These are phyloP conservation scores for Fraxinus xanthoxyloides DNA, from an alignment of 305 asterid genomes.

Conservation along the genomic window DNA sequence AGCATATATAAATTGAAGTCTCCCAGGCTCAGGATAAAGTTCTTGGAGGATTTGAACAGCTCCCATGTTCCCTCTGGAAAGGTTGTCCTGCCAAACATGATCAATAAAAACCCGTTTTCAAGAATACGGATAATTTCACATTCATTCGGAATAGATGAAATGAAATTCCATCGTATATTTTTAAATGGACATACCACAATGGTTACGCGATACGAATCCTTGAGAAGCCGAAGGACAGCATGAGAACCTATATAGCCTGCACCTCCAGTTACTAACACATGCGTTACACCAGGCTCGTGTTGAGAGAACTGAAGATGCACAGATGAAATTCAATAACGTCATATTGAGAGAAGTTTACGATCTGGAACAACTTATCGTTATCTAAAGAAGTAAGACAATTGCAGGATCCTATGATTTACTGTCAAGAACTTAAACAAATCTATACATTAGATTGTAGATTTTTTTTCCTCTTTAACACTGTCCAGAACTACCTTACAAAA, in stretches of 20 bases:
- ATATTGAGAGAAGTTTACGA: not conserved
- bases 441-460: not conserved
- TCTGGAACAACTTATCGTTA: not conserved
- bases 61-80: constrained; percentile 90
- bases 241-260: constrained; percentile 94
- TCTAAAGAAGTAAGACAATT: not conserved
- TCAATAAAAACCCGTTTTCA: not conserved
- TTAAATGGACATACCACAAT: constrained; percentile 56
- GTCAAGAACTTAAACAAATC: not conserved
- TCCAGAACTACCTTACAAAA: not conserved
- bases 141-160: not conserved
- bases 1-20: constrained; percentile 82
- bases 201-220: constrained; percentile 79
- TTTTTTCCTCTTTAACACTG: not conserved
- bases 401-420: not conserved
- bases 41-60: constrained; percentile 75
- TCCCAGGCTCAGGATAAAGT: constrained; percentile 81
- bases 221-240: constrained; percentile 75
- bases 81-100: constrained; percentile 54
- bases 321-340: not conserved
- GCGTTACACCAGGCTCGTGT: constrained; percentile 76
- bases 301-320: constrained; percentile 49
- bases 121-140: not conserved
- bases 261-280: constrained; percentile 86
- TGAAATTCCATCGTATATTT: not conserved